Percentiles rank a stretch among this genome's conserved stretches.
Evolutionary conservation across 202 grass and related monocot genomes (phyloP).

Genomic region (Saccharum hybrid): DNA sequence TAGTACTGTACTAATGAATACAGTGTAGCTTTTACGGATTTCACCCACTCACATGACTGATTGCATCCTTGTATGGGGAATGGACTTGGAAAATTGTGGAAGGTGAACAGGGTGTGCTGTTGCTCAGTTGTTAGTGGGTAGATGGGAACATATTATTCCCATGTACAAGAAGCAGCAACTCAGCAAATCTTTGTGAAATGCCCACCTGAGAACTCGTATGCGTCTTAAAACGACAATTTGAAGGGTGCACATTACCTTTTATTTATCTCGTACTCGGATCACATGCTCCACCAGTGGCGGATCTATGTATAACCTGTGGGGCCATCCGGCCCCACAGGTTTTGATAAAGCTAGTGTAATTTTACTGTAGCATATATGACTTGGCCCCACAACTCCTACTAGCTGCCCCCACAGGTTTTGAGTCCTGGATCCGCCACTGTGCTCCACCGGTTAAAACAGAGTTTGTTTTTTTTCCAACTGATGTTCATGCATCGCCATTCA

Average conservation of each 20-base stretch:
- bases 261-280: background rate
- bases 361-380: too few species aligned
- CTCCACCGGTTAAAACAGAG: background rate
- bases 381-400: too few species aligned
- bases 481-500: background rate
- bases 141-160: background rate
- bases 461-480: background rate
- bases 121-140: background rate
- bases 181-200: background rate
- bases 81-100: background rate
- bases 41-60: background rate
- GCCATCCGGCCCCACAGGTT: too few species aligned
- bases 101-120: background rate
- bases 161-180: background rate
- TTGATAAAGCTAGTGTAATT: too few species aligned
- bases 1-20: slow-evolving; percentile 15
- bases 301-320: too few species aligned
- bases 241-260: background rate
- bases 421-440: too few species aligned
- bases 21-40: slow-evolving; percentile 4
- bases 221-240: background rate
- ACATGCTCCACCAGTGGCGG: background rate
- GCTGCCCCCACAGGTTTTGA: too few species aligned
- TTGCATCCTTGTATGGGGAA: slow-evolving; percentile 14
- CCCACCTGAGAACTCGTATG: background rate